Conservation (phyloP, 1,139 yeast species). For the Citeromyces siamensis region DNA sequence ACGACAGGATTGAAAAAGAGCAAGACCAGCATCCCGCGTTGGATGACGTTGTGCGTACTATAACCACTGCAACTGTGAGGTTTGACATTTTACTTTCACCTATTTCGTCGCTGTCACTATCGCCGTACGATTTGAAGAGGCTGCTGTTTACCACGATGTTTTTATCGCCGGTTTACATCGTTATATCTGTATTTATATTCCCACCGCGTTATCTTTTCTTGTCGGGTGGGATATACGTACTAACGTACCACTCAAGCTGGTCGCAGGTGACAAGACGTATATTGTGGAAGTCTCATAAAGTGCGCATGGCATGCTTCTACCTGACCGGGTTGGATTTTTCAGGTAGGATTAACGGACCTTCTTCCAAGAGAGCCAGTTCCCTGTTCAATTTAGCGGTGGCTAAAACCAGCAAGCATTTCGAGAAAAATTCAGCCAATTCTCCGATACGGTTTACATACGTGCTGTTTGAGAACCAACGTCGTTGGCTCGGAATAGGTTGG, state of each 20-base stretch:
- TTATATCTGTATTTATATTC: conserved; percentile 52
- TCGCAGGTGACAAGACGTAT: conserved; percentile 70
- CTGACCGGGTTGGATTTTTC: conserved; percentile 75
- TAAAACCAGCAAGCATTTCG: conserved; percentile 17
- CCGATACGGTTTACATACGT: conserved; percentile 87
- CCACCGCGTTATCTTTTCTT: conserved; percentile 62
- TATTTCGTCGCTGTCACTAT: conserved; percentile 53
- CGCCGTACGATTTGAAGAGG: conserved; percentile 69
- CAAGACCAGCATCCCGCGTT: conserved; percentile 65
- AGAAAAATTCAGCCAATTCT: conserved; percentile 16
- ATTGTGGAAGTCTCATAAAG: conserved; percentile 69
- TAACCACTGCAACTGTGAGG: conserved; percentile 65
- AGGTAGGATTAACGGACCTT: conserved; percentile 27
- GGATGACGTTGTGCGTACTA: conserved; percentile 78
- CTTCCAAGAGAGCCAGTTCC: conserved; percentile 15
- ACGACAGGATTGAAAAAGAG: conserved; percentile 33
- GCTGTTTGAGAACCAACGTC: conserved; percentile 89
- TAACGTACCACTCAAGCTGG: conserved; percentile 83
- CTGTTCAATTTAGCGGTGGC: conserved; percentile 23
- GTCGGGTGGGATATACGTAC: conserved; percentile 43
- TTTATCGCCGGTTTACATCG: conserved; percentile 71
- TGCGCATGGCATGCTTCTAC: conserved; percentile 63
- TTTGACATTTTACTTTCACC: conserved; percentile 73
- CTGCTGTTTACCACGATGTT: conserved; percentile 74
- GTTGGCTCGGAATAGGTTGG: conserved; percentile 99